phyloP scores from a whole-genome alignment of 2,329 filamentous ascomycete genomes.

The Fusarium heterosporum region DNA sequence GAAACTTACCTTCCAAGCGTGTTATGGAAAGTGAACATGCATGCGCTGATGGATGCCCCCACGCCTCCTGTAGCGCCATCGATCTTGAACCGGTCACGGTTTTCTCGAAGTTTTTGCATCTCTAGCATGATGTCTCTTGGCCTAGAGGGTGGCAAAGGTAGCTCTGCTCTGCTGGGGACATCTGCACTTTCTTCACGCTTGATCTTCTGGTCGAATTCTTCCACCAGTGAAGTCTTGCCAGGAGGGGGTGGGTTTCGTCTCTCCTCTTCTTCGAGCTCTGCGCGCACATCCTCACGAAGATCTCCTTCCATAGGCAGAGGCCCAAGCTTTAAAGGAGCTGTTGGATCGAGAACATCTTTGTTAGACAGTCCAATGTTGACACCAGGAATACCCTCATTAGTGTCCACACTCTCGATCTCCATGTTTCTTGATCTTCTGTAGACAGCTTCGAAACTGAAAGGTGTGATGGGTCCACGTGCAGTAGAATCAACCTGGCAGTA shows the following conservation, averaged over 20 bases:
- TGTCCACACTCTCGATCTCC: slow-evolving; percentile 72
- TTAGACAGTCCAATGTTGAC: slow-evolving; percentile 72
- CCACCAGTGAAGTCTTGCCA: slow-evolving; percentile 79
- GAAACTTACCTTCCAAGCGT: slow-evolving; percentile 81
- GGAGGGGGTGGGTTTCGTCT: slow-evolving; percentile 76
- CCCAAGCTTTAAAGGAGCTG: slow-evolving; percentile 76
- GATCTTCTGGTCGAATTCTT: slow-evolving; percentile 87
- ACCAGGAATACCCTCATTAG: slow-evolving; percentile 73
- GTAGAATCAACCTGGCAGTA: slow-evolving; percentile 70
- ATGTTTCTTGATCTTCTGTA: slow-evolving; percentile 68
- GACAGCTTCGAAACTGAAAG: slow-evolving; percentile 71
- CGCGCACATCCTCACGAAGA: slow-evolving; percentile 84
- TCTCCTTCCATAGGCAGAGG: slow-evolving; percentile 86
- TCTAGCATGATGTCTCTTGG: slow-evolving; percentile 93
- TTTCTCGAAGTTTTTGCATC: slow-evolving; percentile 92
- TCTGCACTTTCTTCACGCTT: slow-evolving; percentile 93
- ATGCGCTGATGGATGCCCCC: slow-evolving; percentile 85
- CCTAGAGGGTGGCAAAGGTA: slow-evolving; percentile 88
- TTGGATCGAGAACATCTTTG: slow-evolving; percentile 68
- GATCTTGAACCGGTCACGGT: slow-evolving; percentile 90
- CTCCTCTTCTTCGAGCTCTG: slow-evolving; percentile 88
- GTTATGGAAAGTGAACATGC: slow-evolving; percentile 99
- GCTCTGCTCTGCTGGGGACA: slow-evolving; percentile 78
- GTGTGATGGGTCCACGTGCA: slow-evolving; percentile 71
- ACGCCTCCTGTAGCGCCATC: slow-evolving; percentile 85